Percentiles rank a stretch among this genome's conserved stretches.
Evolutionary conservation across 345 rosid genomes (phyloP).

Genomic region (Gossypium sturtianum): DNA sequence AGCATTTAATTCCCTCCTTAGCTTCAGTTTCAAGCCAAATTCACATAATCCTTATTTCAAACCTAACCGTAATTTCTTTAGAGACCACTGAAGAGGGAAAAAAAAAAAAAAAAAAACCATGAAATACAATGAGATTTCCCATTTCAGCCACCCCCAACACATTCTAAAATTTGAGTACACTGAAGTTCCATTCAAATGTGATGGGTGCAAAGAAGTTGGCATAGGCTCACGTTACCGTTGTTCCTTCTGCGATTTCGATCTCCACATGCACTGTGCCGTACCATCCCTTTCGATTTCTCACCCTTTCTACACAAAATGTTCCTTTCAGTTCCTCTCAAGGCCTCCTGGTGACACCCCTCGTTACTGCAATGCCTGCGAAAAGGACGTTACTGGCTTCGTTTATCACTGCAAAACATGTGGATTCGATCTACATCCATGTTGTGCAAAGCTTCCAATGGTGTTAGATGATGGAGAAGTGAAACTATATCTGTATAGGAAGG

Average conservation of each 20-base stretch:
- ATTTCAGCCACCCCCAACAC: constrained; percentile 78
- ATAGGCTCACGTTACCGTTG: constrained; percentile 81
- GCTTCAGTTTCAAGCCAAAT: constrained; percentile 37
- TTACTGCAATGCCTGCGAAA: constrained; percentile 78
- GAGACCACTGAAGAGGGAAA: neutral
- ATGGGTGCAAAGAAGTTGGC: constrained; percentile 90
- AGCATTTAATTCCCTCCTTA: constrained; percentile 40
- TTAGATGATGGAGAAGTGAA: constrained; percentile 71
- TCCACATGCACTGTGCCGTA: constrained; percentile 74
- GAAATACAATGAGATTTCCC: constrained; percentile 67
- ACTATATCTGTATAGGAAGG: constrained; percentile 63
- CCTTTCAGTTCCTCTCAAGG: constrained; percentile 56
- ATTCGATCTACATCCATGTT: constrained; percentile 88
- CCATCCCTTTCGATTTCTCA: constrained; percentile 45
- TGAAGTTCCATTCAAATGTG: constrained; percentile 82
- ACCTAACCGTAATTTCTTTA: neutral
- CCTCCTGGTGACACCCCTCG: constrained; percentile 61
- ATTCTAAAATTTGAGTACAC: constrained; percentile 49
- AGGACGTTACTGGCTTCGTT: constrained; percentile 60
- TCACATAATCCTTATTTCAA: neutral
- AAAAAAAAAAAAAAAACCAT: constrained; percentile 16
- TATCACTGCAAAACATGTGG: constrained; percentile 82
- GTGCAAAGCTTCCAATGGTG: constrained; percentile 78
- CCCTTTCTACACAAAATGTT: constrained; percentile 82
- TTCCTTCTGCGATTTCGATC: constrained; percentile 58